These are phyloP conservation scores for Populus tomentosa DNA, from an alignment of 441 rosid species.

Conservation along the genomic window DNA sequence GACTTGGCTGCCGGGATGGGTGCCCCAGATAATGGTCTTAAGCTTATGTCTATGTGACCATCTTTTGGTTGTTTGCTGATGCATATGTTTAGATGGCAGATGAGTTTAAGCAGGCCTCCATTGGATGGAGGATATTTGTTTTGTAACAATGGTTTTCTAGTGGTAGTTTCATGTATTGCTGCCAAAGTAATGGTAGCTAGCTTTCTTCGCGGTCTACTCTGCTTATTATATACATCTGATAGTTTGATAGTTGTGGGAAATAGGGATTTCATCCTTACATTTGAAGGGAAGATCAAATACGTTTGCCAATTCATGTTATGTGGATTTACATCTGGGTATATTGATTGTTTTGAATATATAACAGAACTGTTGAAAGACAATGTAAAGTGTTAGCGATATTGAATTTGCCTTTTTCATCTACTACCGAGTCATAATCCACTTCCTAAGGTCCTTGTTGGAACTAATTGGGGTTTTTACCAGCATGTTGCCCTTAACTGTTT, in stretches of 20 bases:
- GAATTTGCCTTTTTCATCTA: too few species aligned
- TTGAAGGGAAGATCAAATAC: background rate
- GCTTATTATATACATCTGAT: background rate
- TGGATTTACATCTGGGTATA: background rate
- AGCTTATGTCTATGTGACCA: slow-evolving; percentile 64
- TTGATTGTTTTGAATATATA: background rate
- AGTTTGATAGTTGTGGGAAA: background rate
- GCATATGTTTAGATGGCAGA: slow-evolving; percentile 9
- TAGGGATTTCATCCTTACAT: background rate
- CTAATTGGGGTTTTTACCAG: too few species aligned
- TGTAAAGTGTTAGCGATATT: too few species aligned
- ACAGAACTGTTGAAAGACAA: too few species aligned
- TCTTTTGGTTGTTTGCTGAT: slow-evolving; percentile 7
- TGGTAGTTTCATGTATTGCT: background rate
- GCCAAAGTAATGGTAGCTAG: slow-evolving; percentile 3
- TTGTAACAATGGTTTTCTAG: slow-evolving; percentile 8
- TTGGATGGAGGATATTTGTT: slow-evolving; percentile 6
- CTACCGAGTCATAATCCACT: too few species aligned
- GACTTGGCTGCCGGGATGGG: slow-evolving; percentile 98
- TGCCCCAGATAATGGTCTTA: slow-evolving; percentile 90
- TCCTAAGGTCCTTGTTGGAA: too few species aligned
- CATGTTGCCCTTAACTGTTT: too few species aligned
- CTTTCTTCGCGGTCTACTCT: background rate
- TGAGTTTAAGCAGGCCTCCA: slow-evolving; percentile 3
- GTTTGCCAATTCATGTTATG: background rate